Evolutionary conservation across 139 green algal genomes (phyloP).

Genomic region (Bryopsis sp.): DNA sequence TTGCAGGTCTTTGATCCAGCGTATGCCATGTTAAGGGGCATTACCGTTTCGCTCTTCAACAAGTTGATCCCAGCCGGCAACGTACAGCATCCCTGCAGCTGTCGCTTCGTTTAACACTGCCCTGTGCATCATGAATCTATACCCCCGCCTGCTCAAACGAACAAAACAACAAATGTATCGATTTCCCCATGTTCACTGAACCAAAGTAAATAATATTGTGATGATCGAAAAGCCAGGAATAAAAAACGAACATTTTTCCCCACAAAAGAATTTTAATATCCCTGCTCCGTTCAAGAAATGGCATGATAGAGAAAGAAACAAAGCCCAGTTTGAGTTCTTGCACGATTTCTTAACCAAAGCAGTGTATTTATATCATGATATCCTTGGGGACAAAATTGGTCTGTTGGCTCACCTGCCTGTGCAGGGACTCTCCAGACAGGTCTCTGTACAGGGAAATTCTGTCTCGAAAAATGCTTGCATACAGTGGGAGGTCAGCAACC

Average conservation of each 20-base stretch:
- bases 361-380: too few relatives aligned
- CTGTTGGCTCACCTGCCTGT: slow-evolving; percentile 33
- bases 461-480: slow-evolving; percentile 54
- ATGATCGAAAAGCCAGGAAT: too few relatives aligned
- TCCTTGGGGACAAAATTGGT: background rate
- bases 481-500: slow-evolving; percentile 69
- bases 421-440: slow-evolving; percentile 68
- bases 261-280: too few relatives aligned
- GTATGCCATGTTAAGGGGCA: too few relatives aligned
- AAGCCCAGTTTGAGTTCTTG: too few relatives aligned
- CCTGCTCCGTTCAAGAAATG: too few relatives aligned
- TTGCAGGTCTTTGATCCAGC: background rate
- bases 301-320: too few relatives aligned
- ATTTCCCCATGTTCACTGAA: background rate
- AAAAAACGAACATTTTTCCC: too few relatives aligned
- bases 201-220: too few relatives aligned
- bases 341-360: too few relatives aligned
- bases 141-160: slow-evolving; percentile 52
- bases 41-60: too few relatives aligned
- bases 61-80: slow-evolving; percentile 49
- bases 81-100: slow-evolving; percentile 65
- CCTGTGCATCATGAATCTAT: slow-evolving; percentile 66
- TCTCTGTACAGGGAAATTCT: slow-evolving; percentile 66
- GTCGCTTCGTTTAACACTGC: slow-evolving; percentile 82
- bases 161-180: background rate